These are phyloP conservation scores for Hericium coralloides DNA, from an alignment of 768 basidiomycete genomes.

Conservation along the genomic window DNA sequence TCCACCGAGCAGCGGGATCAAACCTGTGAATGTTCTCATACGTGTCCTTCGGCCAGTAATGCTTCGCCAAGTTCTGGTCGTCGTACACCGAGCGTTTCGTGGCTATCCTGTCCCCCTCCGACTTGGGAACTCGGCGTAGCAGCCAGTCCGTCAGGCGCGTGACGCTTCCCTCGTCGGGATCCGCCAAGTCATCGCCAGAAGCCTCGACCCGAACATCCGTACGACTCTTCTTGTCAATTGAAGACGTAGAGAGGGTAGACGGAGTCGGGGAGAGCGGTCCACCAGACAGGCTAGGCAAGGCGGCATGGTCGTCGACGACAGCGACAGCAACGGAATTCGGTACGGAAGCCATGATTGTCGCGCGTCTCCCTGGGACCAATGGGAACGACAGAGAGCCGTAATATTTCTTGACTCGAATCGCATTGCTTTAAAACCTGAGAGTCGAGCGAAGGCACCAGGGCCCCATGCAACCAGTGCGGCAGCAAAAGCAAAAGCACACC, in stretches of 20 bases:
- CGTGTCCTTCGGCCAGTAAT: constrained; percentile 37
- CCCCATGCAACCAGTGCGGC: not conserved
- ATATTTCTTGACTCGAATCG: not conserved
- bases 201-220: not conserved
- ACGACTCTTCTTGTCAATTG: constrained; percentile 1
- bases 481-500: not conserved
- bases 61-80: constrained; percentile 35
- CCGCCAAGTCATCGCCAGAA: not conserved
- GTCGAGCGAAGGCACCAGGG: constrained; percentile 2
- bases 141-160: constrained; percentile 11
- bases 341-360: not conserved
- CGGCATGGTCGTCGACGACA: not conserved
- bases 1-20: constrained; percentile 55
- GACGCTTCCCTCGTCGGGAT: not conserved
- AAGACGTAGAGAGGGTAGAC: not conserved
- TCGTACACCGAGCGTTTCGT: constrained; percentile 51
- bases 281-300: not conserved
- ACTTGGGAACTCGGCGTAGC: constrained; percentile 2
- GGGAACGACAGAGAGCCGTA: not conserved
- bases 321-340: not conserved
- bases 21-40: constrained; percentile 55
- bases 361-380: not conserved
- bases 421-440: not conserved
- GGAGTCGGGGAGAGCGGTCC: not conserved
- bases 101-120: constrained; percentile 38